A percentile compares a stretch with the other conserved stretches of the same genome.
phyloP scores from a whole-genome alignment of 495 filamentous ascomycete species.

The Neurospora sp. region DNA sequence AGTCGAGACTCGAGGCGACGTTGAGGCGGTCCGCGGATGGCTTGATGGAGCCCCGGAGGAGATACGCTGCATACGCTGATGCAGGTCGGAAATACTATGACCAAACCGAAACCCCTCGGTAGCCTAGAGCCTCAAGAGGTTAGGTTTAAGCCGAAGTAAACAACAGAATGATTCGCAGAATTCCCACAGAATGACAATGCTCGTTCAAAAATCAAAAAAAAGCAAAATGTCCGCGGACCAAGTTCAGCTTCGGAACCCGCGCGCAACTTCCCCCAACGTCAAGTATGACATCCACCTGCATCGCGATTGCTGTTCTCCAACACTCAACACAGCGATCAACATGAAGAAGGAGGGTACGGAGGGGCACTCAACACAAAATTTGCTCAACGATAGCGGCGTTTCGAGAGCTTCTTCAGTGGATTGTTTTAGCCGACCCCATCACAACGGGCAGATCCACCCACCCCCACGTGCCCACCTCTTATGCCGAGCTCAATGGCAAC shows the following conservation, averaged over 20 bases:
- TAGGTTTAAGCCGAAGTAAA: background rate
- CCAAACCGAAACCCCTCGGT: background rate
- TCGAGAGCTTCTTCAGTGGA: background rate
- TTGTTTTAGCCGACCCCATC: background rate
- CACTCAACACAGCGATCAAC: background rate
- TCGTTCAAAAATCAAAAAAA: background rate
- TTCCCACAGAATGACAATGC: background rate
- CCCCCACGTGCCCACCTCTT: background rate
- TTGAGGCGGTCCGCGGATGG: background rate
- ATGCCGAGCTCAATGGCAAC: background rate
- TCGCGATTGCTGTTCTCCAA: background rate
- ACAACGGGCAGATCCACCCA: background rate
- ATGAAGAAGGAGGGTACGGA: background rate
- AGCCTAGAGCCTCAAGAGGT: background rate
- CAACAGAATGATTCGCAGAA: background rate
- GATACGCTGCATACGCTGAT: background rate
- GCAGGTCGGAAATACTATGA: background rate
- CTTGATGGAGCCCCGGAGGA: background rate
- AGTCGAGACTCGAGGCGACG: background rate
- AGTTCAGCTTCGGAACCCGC: background rate
- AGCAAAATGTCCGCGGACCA: background rate
- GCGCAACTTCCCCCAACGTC: background rate
- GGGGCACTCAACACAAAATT: conserved; percentile 11
- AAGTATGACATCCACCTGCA: background rate
- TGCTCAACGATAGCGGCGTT: conserved; percentile 4